These are phyloP conservation scores for Catharanthus roseus DNA, from an alignment of 257 asterid species.

Conservation along the genomic window DNA sequence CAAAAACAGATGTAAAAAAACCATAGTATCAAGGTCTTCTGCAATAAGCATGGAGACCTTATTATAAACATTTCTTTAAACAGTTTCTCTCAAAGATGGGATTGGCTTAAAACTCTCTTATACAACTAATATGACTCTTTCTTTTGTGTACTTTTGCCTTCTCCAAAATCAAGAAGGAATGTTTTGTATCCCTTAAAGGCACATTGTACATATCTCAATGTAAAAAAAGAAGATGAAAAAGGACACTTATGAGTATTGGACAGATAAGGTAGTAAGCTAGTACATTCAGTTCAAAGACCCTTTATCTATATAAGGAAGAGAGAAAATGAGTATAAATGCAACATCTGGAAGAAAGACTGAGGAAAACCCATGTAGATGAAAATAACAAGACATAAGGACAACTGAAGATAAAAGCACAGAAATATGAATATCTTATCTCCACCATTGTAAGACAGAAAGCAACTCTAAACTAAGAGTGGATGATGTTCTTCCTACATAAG, in stretches of 20 bases:
- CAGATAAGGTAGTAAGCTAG: neutral
- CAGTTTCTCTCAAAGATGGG: conserved; percentile 7
- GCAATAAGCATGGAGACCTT: neutral
- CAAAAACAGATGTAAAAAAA: conserved; percentile 15
- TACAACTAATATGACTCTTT: neutral
- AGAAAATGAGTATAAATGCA: conserved; percentile 17
- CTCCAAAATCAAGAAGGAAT: neutral
- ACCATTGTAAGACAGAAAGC: conserved; percentile 17
- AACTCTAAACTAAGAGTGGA: conserved; percentile 13
- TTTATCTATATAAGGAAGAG: conserved; percentile 26
- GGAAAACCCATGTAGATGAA: conserved; percentile 33
- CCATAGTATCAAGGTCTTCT: neutral
- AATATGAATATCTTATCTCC: conserved; percentile 18
- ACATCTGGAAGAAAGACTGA: conserved; percentile 17
- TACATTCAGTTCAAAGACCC: conserved; percentile 8
- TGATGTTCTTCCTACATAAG: neutral
- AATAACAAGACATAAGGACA: conserved; percentile 35
- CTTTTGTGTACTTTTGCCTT: neutral
- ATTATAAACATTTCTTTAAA: neutral
- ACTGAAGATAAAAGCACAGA: conserved; percentile 16
- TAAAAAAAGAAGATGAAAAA: conserved; percentile 15
- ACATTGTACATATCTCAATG: conserved; percentile 13
- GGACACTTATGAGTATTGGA: neutral
- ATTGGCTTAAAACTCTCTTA: neutral
- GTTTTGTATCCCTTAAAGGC: neutral